phyloP scores from a whole-genome alignment of 1,284 basidiomycete species.

The Ustilago xerochloae region DNA sequence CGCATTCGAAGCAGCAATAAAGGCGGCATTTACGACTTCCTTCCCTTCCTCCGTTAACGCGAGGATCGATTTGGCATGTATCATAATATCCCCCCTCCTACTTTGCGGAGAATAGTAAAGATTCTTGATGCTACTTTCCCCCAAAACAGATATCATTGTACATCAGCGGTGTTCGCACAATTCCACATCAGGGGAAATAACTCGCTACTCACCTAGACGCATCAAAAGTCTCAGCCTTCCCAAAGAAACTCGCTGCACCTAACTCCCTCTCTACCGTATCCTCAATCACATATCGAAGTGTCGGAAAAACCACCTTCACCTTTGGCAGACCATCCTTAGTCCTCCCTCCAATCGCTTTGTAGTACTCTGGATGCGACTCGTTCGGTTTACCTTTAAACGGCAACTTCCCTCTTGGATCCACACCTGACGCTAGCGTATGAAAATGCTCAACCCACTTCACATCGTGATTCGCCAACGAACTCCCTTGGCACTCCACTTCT shows the following conservation, averaged over 20 bases:
- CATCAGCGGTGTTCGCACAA: no score
- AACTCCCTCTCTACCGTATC: constrained; percentile 42
- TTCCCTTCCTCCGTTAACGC: constrained; percentile 23
- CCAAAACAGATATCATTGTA: neutral
- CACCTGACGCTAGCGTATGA: constrained; percentile 53
- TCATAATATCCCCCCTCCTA: constrained; percentile 60
- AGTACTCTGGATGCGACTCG: constrained; percentile 31
- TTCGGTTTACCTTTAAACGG: constrained; percentile 42
- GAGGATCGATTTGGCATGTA: constrained; percentile 65
- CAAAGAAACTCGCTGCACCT: constrained; percentile 63
- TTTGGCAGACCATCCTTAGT: constrained; percentile 23
- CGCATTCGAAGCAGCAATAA: constrained; percentile 17
- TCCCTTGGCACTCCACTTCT: constrained; percentile 60
- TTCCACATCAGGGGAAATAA: neutral
- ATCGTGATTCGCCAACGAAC: constrained; percentile 57
- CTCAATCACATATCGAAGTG: constrained; percentile 48
- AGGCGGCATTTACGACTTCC: constrained; percentile 18
- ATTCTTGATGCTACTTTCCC: constrained; percentile 16
- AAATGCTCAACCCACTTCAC: constrained; percentile 64
- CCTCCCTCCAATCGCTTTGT: constrained; percentile 1
- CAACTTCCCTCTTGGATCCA: constrained; percentile 29
- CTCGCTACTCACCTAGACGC: constrained; percentile 23
- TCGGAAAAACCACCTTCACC: constrained; percentile 62
- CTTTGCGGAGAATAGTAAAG: constrained; percentile 53
- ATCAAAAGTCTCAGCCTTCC: constrained; percentile 50